Percentiles rank a stretch among this genome's conserved stretches.
phyloP scores from a whole-genome alignment of 352 stramenopile species.

The Phytophthora chlamydospora region DNA sequence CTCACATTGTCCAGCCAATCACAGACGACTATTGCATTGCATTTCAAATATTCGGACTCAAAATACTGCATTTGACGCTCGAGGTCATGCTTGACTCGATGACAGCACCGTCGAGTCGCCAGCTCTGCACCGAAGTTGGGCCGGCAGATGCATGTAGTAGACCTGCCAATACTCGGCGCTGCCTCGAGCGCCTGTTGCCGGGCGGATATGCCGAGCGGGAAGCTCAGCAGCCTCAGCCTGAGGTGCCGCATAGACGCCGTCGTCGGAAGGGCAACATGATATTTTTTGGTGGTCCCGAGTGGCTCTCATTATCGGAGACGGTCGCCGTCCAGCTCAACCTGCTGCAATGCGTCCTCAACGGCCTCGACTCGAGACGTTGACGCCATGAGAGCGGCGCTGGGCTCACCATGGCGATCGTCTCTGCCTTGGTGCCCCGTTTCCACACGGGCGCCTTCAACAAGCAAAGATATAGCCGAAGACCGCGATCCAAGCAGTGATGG shows the following conservation, averaged over 20 bases:
- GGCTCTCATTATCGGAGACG: slow-evolving; percentile 2
- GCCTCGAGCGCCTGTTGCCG: neutral
- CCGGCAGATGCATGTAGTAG: too few species aligned
- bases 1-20: too few species aligned
- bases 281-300: slow-evolving; percentile 24
- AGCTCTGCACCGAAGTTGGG: too few species aligned
- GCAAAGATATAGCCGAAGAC: neutral
- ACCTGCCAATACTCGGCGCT: too few species aligned
- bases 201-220: slow-evolving; percentile 9
- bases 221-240: slow-evolving; percentile 21
- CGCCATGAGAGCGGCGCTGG: neutral
- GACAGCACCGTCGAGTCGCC: too few species aligned
- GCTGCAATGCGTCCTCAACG: neutral
- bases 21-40: too few species aligned
- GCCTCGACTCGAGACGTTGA: too few species aligned
- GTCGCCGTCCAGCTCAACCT: neutral
- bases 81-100: too few species aligned
- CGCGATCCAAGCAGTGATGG: too few species aligned
- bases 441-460: slow-evolving; percentile 10
- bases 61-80: too few species aligned
- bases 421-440: slow-evolving; percentile 12
- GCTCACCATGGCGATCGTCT: slow-evolving; percentile 1
- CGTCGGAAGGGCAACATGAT: slow-evolving; percentile 26
- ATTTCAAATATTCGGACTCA: too few species aligned
- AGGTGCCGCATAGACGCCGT: slow-evolving; percentile 19